Base-by-base conservation (phyloP, 2,329 filamentous ascomycete genomes). In the Monosporascus sp. region DNA sequence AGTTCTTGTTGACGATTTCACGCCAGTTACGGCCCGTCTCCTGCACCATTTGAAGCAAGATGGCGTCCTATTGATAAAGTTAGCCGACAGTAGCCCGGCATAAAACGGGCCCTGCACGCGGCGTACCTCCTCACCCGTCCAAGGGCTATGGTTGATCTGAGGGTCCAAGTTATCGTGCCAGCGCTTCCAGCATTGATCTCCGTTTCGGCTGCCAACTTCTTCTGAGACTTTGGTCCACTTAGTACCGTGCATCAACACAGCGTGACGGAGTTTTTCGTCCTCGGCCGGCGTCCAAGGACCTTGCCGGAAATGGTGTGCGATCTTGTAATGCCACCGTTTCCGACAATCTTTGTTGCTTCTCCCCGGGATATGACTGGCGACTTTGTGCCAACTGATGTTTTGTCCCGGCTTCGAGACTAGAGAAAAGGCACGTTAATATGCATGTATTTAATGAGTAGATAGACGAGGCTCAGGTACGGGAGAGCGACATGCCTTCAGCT, bases 151-250 rank as follows among this genome's bases (percentile, higher is more conserved):
- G 8, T 49, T 18, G 35, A 49, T 49, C 18, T 40, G 35, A 15
- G 31, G 48, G 20, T 38, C 37, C n/a, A 49, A 15, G 9, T 49
- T 49, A 17, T 49, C 48, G 28, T 37, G 48, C 48, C 48, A 49
- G 18, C 48, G 48, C 22, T 49, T 49, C 48, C 48, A 49, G 22
- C 48, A 49, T 38, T 49, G 48, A 18, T 49, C 48, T 14, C 48
- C 47, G 31, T 49, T 49, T 20, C 48, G 48, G 7, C 35, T 49
- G n/a, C 31, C 31, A 20, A 49, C 48, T 40, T 37, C 48, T 40
- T 49, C 48, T 24, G 31, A 49, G 18, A 38, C 48, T 14, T 49
- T 49, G 3, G 28, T 49, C 48, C 48, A 38, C 17, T 38, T 49
- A 2, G 31, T 49, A 24, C 48, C 48, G 11, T 49, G 31, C 37